phyloP scores from a whole-genome alignment of 179 eudicot genomes.

The Amaranthus tricolor region DNA sequence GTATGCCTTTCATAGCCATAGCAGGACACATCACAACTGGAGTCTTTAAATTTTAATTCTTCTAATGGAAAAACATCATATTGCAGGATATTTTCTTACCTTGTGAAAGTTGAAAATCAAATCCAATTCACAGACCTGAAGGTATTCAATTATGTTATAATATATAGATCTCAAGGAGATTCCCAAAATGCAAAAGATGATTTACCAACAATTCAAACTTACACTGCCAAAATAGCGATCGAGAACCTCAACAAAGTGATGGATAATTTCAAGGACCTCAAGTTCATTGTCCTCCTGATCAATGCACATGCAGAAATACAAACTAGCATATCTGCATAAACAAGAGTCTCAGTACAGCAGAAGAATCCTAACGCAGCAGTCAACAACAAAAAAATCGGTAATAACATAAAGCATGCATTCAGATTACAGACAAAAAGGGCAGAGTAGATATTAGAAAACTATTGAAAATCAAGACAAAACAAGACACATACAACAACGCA shows the following conservation, averaged over 20 bases:
- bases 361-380: background rate
- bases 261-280: constrained; percentile 89
- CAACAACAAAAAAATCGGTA: background rate
- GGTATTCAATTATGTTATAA: background rate
- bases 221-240: constrained; percentile 99
- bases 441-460: background rate
- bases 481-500: no score
- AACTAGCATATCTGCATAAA: constrained; percentile 83
- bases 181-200: background rate
- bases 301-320: constrained; percentile 97
- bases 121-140: constrained; percentile 93
- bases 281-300: constrained; percentile 91
- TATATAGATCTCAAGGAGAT: background rate
- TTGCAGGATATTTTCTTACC: constrained; percentile 38
- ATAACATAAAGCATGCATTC: background rate
- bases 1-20: constrained; percentile 61
- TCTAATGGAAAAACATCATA: background rate
- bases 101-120: constrained; percentile 93
- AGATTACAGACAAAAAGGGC: background rate
- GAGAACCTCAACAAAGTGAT: constrained; percentile 90
- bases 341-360: constrained; percentile 2
- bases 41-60: background rate
- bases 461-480: background rate
- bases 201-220: constrained; percentile 30
- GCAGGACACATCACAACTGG: background rate